A percentile compares a stretch with the other conserved stretches of the same genome.
phyloP scores from a whole-genome alignment of 129 eudicot genomes.

The Tagetes erecta region DNA sequence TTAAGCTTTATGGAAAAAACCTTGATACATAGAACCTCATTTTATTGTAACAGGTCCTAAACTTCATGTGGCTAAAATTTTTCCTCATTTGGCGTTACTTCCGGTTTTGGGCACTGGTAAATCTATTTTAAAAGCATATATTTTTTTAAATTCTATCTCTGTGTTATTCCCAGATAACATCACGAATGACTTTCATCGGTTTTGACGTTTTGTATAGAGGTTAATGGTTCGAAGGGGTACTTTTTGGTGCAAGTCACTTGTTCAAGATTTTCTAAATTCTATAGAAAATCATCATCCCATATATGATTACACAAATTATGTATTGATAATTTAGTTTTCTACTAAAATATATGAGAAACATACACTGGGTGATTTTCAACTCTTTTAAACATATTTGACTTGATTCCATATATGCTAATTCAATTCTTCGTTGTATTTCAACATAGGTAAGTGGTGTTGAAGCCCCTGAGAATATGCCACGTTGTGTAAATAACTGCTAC shows the following conservation, averaged over 20 bases:
- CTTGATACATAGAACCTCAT: not conserved
- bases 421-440: not conserved
- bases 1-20: conserved; percentile 17
- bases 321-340: not conserved
- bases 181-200: not conserved
- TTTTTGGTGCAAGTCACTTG: not conserved
- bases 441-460: conserved; percentile 80
- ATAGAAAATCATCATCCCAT: not conserved
- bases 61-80: conserved; percentile 99
- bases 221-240: not conserved
- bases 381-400: not conserved
- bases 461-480: conserved; percentile 96
- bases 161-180: conserved; percentile 10
- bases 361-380: not conserved
- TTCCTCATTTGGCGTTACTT: conserved; percentile 98
- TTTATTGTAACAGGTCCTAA: conserved; percentile 63
- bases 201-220: not conserved
- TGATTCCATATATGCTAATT: not conserved
- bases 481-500: conserved; percentile 88
- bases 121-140: not conserved
- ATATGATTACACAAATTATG: not conserved
- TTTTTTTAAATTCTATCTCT: conserved; percentile 1
- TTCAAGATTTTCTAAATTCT: not conserved
- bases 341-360: not conserved
- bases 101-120: conserved; percentile 94